Conservation (phyloP, 2,329 filamentous ascomycete species). For the Venturia nashicola region DNA sequence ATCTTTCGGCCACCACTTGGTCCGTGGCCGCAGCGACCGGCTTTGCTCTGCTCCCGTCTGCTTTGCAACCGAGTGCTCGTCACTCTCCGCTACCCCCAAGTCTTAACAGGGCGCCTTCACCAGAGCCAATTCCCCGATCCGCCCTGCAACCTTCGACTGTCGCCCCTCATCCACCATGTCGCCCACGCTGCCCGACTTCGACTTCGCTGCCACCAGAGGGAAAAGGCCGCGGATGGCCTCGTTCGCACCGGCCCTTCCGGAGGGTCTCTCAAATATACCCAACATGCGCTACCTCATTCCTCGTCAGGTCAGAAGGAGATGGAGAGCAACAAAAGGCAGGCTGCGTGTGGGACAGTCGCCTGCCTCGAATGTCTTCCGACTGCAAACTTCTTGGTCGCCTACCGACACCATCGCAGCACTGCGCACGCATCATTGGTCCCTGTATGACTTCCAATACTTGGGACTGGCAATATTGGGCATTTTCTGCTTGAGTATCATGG, state of each 20-base stretch:
- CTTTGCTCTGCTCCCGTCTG: neutral
- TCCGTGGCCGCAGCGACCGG: neutral
- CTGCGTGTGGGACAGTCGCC: slow-evolving; percentile 54
- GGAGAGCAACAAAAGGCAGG: slow-evolving; percentile 49
- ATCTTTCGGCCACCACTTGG: neutral
- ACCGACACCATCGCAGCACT: slow-evolving; percentile 65
- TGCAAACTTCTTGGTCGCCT: slow-evolving; percentile 75
- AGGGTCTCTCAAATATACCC: neutral
- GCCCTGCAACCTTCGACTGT: neutral
- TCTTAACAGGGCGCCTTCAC: neutral
- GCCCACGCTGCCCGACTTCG: neutral
- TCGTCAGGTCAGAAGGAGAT: slow-evolving; percentile 52
- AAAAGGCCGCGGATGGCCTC: neutral
- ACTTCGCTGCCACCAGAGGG: slow-evolving; percentile 1
- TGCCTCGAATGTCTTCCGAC: slow-evolving; percentile 58
- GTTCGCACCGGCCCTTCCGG: slow-evolving; percentile 1
- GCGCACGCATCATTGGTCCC: slow-evolving; percentile 65
- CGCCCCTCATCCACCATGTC: neutral
- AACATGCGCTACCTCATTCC: slow-evolving; percentile 34
- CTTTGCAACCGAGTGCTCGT: too few species aligned
- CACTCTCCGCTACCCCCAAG: neutral
- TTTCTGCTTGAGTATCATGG: slow-evolving; percentile 74
- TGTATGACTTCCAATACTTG: slow-evolving; percentile 77
- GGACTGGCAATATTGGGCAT: slow-evolving; percentile 61
- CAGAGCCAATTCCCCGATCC: neutral